Conservation (phyloP, 2,329 filamentous ascomycete genomes). For the Scedosporium minutisporum region DNA sequence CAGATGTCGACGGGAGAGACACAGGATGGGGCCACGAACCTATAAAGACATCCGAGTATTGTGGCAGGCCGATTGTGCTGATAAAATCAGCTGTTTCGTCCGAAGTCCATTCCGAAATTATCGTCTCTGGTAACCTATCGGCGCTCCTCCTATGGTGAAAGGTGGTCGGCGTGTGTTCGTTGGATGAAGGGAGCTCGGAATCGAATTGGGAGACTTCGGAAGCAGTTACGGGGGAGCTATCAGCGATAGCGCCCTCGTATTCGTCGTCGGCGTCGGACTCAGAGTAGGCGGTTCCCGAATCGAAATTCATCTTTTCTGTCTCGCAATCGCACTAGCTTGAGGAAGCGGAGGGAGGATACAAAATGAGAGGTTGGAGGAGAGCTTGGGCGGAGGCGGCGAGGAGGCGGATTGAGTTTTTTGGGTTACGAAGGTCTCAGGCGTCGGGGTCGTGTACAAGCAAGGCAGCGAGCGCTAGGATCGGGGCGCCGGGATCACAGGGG, state of each 20-base stretch:
- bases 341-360: neutral
- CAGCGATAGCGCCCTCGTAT: conserved; percentile 64
- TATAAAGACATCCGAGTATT: conserved; percentile 76
- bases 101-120: conserved; percentile 70
- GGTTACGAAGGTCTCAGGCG: neutral
- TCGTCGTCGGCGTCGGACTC: conserved; percentile 78
- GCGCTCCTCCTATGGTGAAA: conserved; percentile 57
- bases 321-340: neutral
- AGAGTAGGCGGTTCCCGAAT: conserved; percentile 60
- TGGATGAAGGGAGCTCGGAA: conserved; percentile 58
- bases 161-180: conserved; percentile 71
- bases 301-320: conserved; percentile 43
- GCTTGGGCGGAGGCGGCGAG: conserved; percentile 1
- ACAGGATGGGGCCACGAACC: conserved; percentile 44
- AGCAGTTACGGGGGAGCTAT: conserved; percentile 59
- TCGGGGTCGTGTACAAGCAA: neutral
- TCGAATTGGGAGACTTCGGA: conserved; percentile 62
- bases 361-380: neutral
- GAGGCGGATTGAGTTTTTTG: neutral
- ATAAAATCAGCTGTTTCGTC: conserved; percentile 90
- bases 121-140: conserved; percentile 61
- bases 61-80: conserved; percentile 64
- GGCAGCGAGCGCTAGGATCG: neutral
- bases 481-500: neutral
- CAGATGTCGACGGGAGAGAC: neutral